These are phyloP conservation scores for Puccinia novopanici DNA, from an alignment of 1,284 basidiomycete species.

Conservation along the genomic window DNA sequence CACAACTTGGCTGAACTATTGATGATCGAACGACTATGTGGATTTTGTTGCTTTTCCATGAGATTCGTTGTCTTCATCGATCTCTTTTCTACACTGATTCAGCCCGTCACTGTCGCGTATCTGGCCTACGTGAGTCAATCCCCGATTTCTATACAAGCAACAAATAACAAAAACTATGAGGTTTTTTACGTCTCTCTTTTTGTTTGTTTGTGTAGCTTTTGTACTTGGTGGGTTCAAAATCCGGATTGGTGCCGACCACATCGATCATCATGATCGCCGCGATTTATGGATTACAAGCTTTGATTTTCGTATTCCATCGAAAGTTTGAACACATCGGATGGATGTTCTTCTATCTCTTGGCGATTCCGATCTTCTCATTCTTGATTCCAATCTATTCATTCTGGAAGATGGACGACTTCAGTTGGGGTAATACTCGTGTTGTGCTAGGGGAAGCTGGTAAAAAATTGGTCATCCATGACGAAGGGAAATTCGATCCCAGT, in stretches of 20 bases:
- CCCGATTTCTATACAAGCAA: not conserved
- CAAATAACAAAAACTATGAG: not conserved
- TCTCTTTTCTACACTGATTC: conserved; percentile 72
- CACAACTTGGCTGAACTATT: conserved; percentile 93
- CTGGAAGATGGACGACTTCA: conserved; percentile 84
- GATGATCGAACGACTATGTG: conserved; percentile 58
- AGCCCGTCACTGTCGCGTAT: conserved; percentile 83
- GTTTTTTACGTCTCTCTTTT: not conserved
- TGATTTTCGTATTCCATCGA: conserved; percentile 59
- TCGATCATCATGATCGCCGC: conserved; percentile 89
- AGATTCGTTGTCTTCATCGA: conserved; percentile 97
- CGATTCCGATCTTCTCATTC: conserved; percentile 88
- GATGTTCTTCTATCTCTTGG: conserved; percentile 94
- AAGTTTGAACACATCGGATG: conserved; percentile 66
- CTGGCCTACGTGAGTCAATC: conserved; percentile 70
- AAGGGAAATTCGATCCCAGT: conserved; percentile 91
- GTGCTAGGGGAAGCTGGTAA: conserved; percentile 93
- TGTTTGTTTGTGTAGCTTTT: conserved; percentile 30
- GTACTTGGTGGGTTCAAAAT: conserved; percentile 54
- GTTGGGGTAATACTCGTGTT: conserved; percentile 82
- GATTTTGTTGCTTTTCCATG: conserved; percentile 83
- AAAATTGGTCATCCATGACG: conserved; percentile 92
- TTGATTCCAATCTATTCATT: conserved; percentile 93
- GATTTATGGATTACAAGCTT: conserved; percentile 72
- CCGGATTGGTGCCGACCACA: conserved; percentile 60